Conservation (phyloP, 2,329 filamentous ascomycete species). For the Colletotrichum simmondsii region DNA sequence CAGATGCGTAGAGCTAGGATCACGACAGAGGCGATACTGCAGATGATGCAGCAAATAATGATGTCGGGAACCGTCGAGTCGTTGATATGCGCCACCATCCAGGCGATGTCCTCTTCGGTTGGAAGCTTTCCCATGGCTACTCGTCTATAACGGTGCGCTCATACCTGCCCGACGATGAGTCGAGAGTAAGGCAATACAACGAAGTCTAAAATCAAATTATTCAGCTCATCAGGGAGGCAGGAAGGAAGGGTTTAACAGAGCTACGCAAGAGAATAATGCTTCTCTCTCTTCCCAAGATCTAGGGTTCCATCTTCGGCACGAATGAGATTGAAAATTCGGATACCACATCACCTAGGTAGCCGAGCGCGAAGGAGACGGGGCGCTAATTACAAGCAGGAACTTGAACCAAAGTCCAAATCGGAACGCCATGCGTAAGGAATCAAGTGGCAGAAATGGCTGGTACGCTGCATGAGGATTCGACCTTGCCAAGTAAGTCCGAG, state of each 20-base stretch:
- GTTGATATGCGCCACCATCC: constrained; percentile 28
- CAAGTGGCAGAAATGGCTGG: no score
- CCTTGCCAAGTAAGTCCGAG: neutral
- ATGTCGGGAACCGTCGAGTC: constrained; percentile 21
- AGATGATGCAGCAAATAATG: constrained; percentile 24
- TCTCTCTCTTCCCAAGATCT: no score
- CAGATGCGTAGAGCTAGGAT: constrained; percentile 14
- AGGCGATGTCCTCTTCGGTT: constrained; percentile 15
- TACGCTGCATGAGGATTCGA: no score
- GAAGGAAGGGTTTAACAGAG: neutral
- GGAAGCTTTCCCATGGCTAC: constrained; percentile 7
- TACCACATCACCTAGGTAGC: no score
- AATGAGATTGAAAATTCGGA: no score
- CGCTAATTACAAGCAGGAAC: no score
- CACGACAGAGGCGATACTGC: neutral
- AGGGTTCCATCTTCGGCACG: no score
- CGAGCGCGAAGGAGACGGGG: no score
- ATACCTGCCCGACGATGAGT: neutral
- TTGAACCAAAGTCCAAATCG: no score
- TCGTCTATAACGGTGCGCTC: neutral
- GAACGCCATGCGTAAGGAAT: no score
- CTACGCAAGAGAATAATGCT: neutral
- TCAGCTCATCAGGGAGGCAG: neutral
- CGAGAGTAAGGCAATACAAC: neutral
- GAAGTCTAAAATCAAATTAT: neutral